phyloP scores from a whole-genome alignment of 2,329 filamentous ascomycete genomes.

The Juglanconis oblonga region DNA sequence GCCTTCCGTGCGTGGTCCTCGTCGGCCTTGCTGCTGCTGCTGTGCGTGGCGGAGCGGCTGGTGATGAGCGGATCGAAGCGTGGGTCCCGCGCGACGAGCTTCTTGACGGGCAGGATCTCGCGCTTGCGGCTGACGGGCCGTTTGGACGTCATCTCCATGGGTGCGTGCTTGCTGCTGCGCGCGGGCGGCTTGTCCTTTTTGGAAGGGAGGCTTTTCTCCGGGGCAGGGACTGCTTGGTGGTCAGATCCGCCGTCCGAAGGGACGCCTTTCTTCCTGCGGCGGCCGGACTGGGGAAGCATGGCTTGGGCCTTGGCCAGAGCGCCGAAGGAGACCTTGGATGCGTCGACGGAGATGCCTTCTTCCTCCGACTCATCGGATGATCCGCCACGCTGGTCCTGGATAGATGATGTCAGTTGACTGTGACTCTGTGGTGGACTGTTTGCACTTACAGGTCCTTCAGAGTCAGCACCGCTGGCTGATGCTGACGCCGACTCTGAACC shows the following conservation, averaged over 20 bases:
- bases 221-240: conserved; percentile 26
- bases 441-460: conserved; percentile 1
- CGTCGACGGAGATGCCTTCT: conserved; percentile 40
- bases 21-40: conserved; percentile 41
- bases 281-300: conserved; percentile 44
- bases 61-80: conserved; percentile 70
- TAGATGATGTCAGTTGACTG: neutral
- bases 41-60: conserved; percentile 21
- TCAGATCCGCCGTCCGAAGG: conserved; percentile 22
- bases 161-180: conserved; percentile 76
- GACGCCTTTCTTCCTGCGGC: conserved; percentile 26
- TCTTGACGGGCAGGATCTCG: conserved; percentile 61
- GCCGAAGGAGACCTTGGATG: conserved; percentile 75
- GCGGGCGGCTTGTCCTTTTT: conserved; percentile 34
- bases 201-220: conserved; percentile 9
- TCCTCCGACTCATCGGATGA: conserved; percentile 30
- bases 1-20: conserved; percentile 62
- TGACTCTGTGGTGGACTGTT: neutral
- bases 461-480: neutral
- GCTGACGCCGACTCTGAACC: neutral
- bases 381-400: conserved; percentile 30
- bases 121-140: conserved; percentile 78
- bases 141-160: conserved; percentile 78
- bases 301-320: conserved; percentile 85
- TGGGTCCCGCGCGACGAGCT: conserved; percentile 70